phyloP scores from a whole-genome alignment of 2,329 filamentous ascomycete genomes.

The Cladosporium sp. region DNA sequence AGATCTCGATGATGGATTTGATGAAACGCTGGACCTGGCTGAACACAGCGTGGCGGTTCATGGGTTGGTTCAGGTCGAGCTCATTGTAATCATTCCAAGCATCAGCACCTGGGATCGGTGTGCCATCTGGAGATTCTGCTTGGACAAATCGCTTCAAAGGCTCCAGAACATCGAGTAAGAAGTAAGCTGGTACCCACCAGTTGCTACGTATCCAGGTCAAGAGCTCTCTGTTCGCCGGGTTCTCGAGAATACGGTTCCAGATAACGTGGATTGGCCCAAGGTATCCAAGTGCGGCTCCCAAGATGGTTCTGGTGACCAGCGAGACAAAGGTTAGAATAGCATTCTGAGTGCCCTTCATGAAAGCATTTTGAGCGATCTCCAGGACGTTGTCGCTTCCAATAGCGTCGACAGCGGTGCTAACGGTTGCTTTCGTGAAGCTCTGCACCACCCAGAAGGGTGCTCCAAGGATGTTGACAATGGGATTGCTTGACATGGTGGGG shows the following conservation, averaged over 20 bases:
- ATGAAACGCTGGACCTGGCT: constrained; percentile 9
- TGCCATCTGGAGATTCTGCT: constrained; percentile 5
- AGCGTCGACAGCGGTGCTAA: not conserved
- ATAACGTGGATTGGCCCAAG: constrained; percentile 5
- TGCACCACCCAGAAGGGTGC: too few species aligned
- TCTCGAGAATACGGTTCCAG: constrained; percentile 7
- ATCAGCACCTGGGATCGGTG: not conserved
- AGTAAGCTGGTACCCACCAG: constrained; percentile 5
- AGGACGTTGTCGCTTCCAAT: constrained; percentile 1
- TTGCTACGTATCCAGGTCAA: not conserved
- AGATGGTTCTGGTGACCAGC: not conserved
- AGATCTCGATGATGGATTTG: constrained; percentile 9
- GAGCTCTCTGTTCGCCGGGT: constrained; percentile 7
- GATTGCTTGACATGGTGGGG: too few species aligned
- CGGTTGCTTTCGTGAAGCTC: not conserved
- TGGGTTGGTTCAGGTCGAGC: not conserved
- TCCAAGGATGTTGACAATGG: too few species aligned
- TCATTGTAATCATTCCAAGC: constrained; percentile 9
- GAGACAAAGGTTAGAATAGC: constrained; percentile 1
- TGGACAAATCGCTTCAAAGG: constrained; percentile 8
- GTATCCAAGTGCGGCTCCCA: constrained; percentile 7
- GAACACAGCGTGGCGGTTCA: constrained; percentile 4
- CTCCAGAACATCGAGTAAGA: constrained; percentile 6
- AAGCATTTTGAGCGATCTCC: constrained; percentile 4
- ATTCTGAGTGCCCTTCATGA: constrained; percentile 3